phyloP scores from a whole-genome alignment of 495 filamentous ascomycete species.

The Podospora fimiseda region DNA sequence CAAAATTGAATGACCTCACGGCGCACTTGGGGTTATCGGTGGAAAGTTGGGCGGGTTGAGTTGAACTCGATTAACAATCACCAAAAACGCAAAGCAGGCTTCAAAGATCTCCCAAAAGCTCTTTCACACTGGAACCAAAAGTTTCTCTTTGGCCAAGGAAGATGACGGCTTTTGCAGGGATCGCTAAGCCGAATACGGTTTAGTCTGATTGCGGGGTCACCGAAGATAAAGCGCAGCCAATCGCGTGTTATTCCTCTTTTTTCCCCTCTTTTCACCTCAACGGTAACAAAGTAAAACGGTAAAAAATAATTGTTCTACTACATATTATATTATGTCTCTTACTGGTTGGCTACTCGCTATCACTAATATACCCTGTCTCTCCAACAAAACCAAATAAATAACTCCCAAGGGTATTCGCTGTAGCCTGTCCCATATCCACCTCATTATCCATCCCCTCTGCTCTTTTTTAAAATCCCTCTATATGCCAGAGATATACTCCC shows the following conservation, averaged over 20 bases:
- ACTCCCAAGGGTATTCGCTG: not conserved
- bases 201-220: not conserved
- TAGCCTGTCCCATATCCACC: not conserved
- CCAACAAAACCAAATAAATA: too few relatives aligned
- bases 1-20: too few relatives aligned
- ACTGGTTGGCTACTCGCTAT: too few relatives aligned
- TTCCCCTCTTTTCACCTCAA: not conserved
- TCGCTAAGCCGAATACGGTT: conserved; percentile 5
- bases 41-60: too few relatives aligned
- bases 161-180: conserved; percentile 4
- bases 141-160: conserved; percentile 10
- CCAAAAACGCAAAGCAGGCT: too few relatives aligned
- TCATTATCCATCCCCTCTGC: not conserved
- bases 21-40: too few relatives aligned
- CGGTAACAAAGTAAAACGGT: not conserved
- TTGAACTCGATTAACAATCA: too few relatives aligned
- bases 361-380: too few relatives aligned
- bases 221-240: conserved; percentile 10
- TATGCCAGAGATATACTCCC: not conserved
- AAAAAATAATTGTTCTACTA: too few relatives aligned
- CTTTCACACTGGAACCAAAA: too few relatives aligned
- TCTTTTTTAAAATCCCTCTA: not conserved
- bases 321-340: too few relatives aligned
- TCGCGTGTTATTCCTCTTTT: not conserved
- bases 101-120: too few relatives aligned